These are phyloP conservation scores for Plenodomus lindquistii DNA, from an alignment of 2,329 filamentous ascomycete species.

Conservation along the genomic window DNA sequence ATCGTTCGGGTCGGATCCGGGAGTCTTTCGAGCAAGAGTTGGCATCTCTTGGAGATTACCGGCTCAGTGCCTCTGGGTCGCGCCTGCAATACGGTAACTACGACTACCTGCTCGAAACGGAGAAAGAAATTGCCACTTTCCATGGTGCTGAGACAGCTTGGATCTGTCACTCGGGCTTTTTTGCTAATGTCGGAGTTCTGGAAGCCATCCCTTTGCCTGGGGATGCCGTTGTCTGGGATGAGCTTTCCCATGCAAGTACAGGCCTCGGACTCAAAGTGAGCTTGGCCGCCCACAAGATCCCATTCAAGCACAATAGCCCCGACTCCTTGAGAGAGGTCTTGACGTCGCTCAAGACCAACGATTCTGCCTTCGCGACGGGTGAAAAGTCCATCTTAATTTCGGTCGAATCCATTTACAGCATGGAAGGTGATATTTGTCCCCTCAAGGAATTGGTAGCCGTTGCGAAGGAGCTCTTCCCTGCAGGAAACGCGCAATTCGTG, in stretches of 20 bases:
- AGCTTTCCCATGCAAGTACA: slow-evolving; percentile 74
- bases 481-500: slow-evolving; percentile 63
- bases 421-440: slow-evolving; percentile 76
- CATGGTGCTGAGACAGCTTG: slow-evolving; percentile 59
- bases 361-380: slow-evolving; percentile 28
- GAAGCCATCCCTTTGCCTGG: slow-evolving; percentile 50
- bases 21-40: slow-evolving; percentile 53
- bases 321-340: slow-evolving; percentile 48
- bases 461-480: slow-evolving; percentile 59
- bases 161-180: slow-evolving; percentile 57
- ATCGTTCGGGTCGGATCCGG: slow-evolving; percentile 49
- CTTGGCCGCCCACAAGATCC: slow-evolving; percentile 51
- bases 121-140: slow-evolving; percentile 60
- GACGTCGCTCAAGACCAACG: not conserved
- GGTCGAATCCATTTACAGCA: slow-evolving; percentile 63
- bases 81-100: slow-evolving; percentile 66
- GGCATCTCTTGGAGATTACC: slow-evolving; percentile 29
- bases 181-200: slow-evolving; percentile 48
- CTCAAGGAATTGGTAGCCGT: slow-evolving; percentile 62
- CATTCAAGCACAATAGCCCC: slow-evolving; percentile 63
- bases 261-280: slow-evolving; percentile 75
- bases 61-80: slow-evolving; percentile 59
- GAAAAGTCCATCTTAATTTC: slow-evolving; percentile 34
- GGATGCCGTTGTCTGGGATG: slow-evolving; percentile 74
- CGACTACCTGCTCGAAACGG: slow-evolving; percentile 57